phyloP scores from a whole-genome alignment of 805 yeast genomes.

The Candida vaughaniae region DNA sequence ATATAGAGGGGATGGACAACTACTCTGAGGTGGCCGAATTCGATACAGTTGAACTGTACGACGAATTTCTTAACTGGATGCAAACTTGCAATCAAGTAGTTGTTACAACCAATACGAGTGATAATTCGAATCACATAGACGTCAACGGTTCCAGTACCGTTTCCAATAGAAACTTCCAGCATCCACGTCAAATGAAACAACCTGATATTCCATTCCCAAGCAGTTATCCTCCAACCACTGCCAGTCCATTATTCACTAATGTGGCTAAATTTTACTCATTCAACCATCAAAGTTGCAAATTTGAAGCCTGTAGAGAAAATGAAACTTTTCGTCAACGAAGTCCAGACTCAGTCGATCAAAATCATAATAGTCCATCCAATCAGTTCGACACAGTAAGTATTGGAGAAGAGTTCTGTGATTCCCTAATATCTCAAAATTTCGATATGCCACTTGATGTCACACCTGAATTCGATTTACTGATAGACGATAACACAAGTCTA shows the following conservation, averaged over 20 bases:
- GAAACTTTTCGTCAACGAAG: background rate
- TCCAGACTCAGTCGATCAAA: background rate
- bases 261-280: background rate
- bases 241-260: background rate
- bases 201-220: slow-evolving; percentile 1
- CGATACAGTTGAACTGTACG: slow-evolving; percentile 23
- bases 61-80: slow-evolving; percentile 25
- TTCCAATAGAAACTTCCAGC: background rate
- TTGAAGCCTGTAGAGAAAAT: background rate
- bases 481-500: background rate
- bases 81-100: slow-evolving; percentile 6
- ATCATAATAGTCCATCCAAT: background rate
- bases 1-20: too few species aligned
- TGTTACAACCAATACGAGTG: background rate
- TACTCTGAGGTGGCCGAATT: too few species aligned
- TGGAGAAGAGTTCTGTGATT: too few species aligned
- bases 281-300: background rate
- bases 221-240: slow-evolving; percentile 7
- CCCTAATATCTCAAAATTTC: too few species aligned
- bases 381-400: background rate
- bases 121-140: background rate
- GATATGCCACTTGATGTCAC: background rate
- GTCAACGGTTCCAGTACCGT: background rate
- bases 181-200: too few species aligned
- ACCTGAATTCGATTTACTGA: background rate